phyloP scores from a whole-genome alignment of 768 basidiomycete genomes.

The Naganishia onofrii region DNA sequence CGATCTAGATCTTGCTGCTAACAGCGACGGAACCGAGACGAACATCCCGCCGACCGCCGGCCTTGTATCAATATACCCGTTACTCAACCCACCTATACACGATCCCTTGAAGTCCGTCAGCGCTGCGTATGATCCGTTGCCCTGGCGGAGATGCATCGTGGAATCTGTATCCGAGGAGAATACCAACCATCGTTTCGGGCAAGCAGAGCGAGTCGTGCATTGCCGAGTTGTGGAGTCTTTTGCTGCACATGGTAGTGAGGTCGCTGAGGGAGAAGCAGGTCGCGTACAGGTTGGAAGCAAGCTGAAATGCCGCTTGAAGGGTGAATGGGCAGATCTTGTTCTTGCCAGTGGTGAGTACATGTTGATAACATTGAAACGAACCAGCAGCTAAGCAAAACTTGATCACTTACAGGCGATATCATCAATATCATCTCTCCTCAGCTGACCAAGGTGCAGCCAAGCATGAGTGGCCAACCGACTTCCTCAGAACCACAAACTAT shows the following conservation, averaged over 20 bases:
- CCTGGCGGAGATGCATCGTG: conserved; percentile 11
- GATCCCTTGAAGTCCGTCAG: neutral
- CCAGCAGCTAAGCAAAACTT: conserved; percentile 31
- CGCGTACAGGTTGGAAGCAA: neutral
- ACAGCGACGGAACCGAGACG: neutral
- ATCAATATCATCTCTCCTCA: conserved; percentile 62
- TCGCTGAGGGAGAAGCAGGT: conserved; percentile 46
- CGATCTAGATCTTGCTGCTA: conserved; percentile 1
- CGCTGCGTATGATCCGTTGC: neutral
- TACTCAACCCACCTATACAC: conserved; percentile 10
- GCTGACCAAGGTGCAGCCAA: conserved; percentile 47
- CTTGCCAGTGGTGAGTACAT: conserved; percentile 61
- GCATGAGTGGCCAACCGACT: neutral
- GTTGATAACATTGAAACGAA: conserved; percentile 53
- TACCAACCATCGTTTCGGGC: neutral
- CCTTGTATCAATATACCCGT: neutral
- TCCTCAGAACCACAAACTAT: conserved; percentile 11
- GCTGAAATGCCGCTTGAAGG: conserved; percentile 61
- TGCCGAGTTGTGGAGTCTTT: conserved; percentile 2
- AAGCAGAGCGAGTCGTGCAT: neutral
- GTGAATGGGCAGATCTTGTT: conserved; percentile 66
- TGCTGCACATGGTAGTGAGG: conserved; percentile 60
- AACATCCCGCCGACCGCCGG: neutral
- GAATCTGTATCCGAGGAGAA: neutral
- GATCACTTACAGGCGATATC: conserved; percentile 62